Evolutionary conservation across 192 early-diverging fungal genomes (phyloP), one percentile per base, ranked within the genome.

Genomic region (Diversispora eburnea): DNA sequence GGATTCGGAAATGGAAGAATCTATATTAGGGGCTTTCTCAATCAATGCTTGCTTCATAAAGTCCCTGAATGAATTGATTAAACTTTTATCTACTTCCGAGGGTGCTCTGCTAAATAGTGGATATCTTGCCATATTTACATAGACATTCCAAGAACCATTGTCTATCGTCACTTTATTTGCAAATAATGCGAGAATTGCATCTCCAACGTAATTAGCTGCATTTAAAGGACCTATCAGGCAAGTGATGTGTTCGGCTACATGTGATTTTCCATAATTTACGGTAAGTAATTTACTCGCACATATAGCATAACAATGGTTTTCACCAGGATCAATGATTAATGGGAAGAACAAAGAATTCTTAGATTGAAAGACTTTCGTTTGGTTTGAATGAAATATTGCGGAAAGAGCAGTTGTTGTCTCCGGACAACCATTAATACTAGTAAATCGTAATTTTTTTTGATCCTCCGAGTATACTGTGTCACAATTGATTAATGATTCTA

Each of bases 231-330:
- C 58, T 5, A 72, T 72, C 7, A 72, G 56, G n/a, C 70, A 72
- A 8, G 70, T 72, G 19, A 72, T 57, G 60, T 60, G 57, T 22
- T 72, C 70, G 19, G 56, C 70, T 19, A 72, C 70, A 47, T 72
- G 58, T 3, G 70, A 57, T n/a, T 57, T 48, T 19, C 55, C 70
- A 8, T 72, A 22, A 51, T 72, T 57, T 13, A 72, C 46, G 7
- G 70, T 51, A 10, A 72, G 39, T 8, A 72, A 60, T 33, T 60
- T 72, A 13, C 70, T 41, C 3, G 70, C 70, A 13, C 46, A 51
- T 15, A 72, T 22, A 0, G 70, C 33, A 60, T 72, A 72, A 48
- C 43, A 10, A 13, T 47, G 9, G 10, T 72, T 6, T 25, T 60
- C 56, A 45, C 56, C 42, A 48, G 13, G 5, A 17, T 58, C 20